These are phyloP conservation scores for Paramecium pentaurelia DNA, from an alignment of 73 alveolate species.

Conservation along the genomic window DNA sequence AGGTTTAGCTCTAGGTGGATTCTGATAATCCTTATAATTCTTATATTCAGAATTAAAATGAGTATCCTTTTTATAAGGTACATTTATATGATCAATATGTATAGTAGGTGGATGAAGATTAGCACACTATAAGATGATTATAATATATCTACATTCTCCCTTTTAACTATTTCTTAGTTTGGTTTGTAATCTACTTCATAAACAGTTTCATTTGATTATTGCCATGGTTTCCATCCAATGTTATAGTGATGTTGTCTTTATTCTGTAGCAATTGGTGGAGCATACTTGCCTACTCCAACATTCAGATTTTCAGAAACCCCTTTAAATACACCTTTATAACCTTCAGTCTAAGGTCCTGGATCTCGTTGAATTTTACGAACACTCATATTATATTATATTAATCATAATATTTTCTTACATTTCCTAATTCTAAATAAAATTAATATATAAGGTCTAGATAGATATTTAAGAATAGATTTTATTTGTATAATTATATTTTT, in stretches of 20 bases:
- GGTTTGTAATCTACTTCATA: slow-evolving; percentile 26
- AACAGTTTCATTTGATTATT: slow-evolving; percentile 40
- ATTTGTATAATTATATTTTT: background rate
- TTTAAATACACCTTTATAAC: slow-evolving; percentile 26
- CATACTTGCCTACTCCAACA: slow-evolving; percentile 30
- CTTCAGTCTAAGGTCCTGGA: background rate
- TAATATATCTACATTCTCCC: background rate
- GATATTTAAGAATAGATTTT: too few species aligned
- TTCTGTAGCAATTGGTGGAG: background rate
- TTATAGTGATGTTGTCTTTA: slow-evolving; percentile 40
- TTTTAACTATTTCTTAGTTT: background rate
- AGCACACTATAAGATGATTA: background rate
- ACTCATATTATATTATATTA: slow-evolving; percentile 1
- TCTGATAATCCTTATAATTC: background rate
- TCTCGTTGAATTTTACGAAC: slow-evolving; percentile 13
- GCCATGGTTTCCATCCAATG: slow-evolving; percentile 44
- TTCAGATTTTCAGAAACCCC: slow-evolving; percentile 18
- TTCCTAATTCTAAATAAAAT: background rate
- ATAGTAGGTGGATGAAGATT: slow-evolving; percentile 36
- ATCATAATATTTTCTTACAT: background rate
- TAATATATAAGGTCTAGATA: too few species aligned
- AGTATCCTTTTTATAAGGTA: slow-evolving; percentile 1
- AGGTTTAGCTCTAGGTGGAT: background rate
- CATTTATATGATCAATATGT: slow-evolving; percentile 17
- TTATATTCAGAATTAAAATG: slow-evolving; percentile 30